Conservation (phyloP, 331 rosid species). For the Erythrophleum ivorense region DNA sequence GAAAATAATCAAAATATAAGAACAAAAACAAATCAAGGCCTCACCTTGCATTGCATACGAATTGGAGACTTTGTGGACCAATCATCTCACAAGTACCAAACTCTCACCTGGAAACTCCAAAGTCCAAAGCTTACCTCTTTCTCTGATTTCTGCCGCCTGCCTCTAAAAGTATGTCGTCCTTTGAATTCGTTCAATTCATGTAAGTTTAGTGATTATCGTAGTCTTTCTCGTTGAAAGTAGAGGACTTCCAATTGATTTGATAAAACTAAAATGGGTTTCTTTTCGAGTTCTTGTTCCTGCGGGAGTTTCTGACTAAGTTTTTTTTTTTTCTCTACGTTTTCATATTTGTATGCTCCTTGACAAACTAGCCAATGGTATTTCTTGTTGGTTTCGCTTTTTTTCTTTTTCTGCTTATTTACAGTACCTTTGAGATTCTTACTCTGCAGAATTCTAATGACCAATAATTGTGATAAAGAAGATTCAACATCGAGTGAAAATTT, state of each 20-base stretch:
- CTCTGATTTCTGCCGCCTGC: not conserved
- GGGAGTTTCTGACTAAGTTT: not conserved
- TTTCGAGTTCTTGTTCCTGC: not conserved
- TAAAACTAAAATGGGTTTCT: constrained; percentile 12
- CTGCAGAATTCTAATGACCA: constrained; percentile 54
- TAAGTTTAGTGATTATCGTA: not conserved
- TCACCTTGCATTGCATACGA: not conserved
- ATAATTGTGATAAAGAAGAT: constrained; percentile 14
- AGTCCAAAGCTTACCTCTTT: not conserved
- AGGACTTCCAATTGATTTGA: constrained; percentile 3
- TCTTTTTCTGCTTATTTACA: not conserved
- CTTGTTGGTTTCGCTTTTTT: not conserved
- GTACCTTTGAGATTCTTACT: not conserved
- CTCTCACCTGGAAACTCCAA: not conserved
- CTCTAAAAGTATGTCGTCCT: not conserved
- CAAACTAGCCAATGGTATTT: not conserved
- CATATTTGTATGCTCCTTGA: not conserved
- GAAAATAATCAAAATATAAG: not conserved
- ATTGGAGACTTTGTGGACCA: not conserved
- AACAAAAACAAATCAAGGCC: not conserved
- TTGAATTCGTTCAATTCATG: not conserved
- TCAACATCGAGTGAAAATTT: constrained; percentile 37
- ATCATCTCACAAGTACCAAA: not conserved
- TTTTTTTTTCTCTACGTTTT: not conserved
- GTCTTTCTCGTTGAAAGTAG: not conserved